Percentiles rank a stretch among this genome's conserved stretches.
Evolutionary conservation across 2,329 filamentous ascomycete species (phyloP).

Genomic region (Fusarium metavorans): DNA sequence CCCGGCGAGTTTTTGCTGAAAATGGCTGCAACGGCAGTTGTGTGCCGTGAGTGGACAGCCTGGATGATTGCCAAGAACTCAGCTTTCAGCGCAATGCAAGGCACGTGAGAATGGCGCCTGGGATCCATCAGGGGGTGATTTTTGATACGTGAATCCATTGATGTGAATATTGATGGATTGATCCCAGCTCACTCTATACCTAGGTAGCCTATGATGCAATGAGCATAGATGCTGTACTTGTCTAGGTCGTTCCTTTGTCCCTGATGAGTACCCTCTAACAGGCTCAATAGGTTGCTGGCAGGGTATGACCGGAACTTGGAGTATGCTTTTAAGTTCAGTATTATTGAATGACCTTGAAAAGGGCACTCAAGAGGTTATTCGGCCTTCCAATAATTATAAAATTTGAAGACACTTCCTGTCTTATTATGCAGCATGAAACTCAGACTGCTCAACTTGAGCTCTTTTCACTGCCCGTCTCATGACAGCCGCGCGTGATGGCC

Average conservation of each 20-base stretch:
- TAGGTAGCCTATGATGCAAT: neutral
- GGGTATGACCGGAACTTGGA: neutral
- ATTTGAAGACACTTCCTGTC: too few species aligned
- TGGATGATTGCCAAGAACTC: neutral
- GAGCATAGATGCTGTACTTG: neutral
- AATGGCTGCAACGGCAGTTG: neutral
- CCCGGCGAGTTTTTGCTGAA: neutral
- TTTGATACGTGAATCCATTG: neutral
- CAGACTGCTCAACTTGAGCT: neutral
- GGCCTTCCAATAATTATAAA: neutral
- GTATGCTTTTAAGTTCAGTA: neutral
- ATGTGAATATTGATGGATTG: neutral
- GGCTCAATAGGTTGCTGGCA: neutral
- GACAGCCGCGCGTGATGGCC: conserved; percentile 8
- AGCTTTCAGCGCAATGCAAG: neutral
- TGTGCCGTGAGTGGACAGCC: neutral
- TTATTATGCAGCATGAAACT: neutral
- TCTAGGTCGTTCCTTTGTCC: too few species aligned
- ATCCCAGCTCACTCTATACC: neutral
- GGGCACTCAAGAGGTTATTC: neutral
- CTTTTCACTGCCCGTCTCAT: neutral
- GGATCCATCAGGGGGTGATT: neutral
- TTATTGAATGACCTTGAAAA: neutral
- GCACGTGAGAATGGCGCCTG: neutral
- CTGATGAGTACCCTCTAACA: neutral